Evolutionary conservation across 2,329 filamentous ascomycete genomes (phyloP).

Genomic region (Thielaviopsis ethacetica): DNA sequence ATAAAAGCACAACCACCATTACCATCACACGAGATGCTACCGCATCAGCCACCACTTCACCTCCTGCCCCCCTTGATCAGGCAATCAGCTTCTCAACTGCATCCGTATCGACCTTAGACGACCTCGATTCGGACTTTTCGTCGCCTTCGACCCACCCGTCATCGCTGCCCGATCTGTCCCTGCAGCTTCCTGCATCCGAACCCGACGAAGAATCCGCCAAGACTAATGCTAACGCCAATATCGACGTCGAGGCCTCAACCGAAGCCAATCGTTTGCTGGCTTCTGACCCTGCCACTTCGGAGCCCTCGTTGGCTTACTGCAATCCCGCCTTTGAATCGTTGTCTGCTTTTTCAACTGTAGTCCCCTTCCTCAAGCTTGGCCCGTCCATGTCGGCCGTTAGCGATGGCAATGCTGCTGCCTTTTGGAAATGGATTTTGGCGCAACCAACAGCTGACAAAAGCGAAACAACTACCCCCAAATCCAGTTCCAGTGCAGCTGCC

Average conservation of each 20-base stretch:
- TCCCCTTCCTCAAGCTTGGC: conserved; percentile 11
- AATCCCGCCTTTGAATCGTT: conserved; percentile 21
- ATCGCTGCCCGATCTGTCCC: neutral
- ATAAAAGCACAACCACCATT: neutral
- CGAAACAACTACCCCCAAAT: neutral
- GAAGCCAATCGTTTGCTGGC: neutral
- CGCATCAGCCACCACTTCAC: neutral
- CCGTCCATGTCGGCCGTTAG: conserved; percentile 8
- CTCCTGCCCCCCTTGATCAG: conserved; percentile 1
- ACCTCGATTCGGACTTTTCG: conserved; percentile 9
- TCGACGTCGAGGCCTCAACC: neutral
- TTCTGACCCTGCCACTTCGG: neutral
- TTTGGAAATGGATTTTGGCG: conserved; percentile 24
- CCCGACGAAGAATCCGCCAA: neutral
- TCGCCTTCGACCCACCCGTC: conserved; percentile 3
- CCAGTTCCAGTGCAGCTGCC: conserved; percentile 15
- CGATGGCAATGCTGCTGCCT: conserved; percentile 18
- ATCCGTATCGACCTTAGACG: conserved; percentile 5
- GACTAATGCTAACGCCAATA: neutral
- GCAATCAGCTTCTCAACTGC: conserved; percentile 3
- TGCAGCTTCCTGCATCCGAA: neutral
- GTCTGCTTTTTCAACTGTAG: conserved; percentile 17
- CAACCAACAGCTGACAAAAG: neutral
- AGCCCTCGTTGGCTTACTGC: conserved; percentile 18
- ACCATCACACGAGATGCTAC: neutral